Evolutionary conservation across 345 rosid species (phyloP).

Genomic region (Bruguiera parviflora): DNA sequence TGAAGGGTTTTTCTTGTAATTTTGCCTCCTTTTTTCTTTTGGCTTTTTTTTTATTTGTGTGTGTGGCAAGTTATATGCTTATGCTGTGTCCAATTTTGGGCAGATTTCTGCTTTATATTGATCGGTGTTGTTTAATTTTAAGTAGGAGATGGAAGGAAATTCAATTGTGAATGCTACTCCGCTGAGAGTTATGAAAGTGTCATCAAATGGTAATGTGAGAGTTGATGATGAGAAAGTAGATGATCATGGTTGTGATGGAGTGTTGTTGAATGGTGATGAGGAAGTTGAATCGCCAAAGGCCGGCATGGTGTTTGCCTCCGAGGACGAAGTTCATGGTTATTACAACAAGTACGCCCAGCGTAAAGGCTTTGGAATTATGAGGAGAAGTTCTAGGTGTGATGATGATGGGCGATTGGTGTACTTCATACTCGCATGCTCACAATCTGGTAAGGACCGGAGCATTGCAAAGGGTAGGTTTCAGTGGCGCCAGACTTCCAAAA

Average conservation of each 20-base stretch:
- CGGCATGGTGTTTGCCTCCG: conserved; percentile 3
- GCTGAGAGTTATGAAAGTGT: neutral
- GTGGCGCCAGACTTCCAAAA: conserved; percentile 7
- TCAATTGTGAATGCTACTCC: neutral
- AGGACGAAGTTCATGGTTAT: neutral
- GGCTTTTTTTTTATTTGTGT: no score
- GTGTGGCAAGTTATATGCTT: no score
- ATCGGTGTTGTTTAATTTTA: neutral
- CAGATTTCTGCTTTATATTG: no score
- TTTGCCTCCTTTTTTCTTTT: neutral
- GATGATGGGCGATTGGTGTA: conserved; percentile 1
- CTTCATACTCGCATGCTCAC: neutral
- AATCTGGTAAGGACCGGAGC: conserved; percentile 4
- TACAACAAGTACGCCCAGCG: neutral
- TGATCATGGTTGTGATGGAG: neutral
- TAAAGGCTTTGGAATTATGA: conserved; percentile 4
- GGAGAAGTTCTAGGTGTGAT: conserved; percentile 7
- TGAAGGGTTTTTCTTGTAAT: neutral
- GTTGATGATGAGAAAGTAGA: conserved; percentile 1
- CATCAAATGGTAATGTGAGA: no score
- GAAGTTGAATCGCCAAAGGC: conserved; percentile 4
- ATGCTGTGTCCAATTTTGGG: no score
- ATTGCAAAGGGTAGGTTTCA: neutral
- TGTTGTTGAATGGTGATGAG: neutral
- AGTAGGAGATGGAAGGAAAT: neutral